Evolutionary conservation across 768 basidiomycete species (phyloP), one percentile per base, ranked within the genome.

Genomic region (Lyophyllum decastes): DNA sequence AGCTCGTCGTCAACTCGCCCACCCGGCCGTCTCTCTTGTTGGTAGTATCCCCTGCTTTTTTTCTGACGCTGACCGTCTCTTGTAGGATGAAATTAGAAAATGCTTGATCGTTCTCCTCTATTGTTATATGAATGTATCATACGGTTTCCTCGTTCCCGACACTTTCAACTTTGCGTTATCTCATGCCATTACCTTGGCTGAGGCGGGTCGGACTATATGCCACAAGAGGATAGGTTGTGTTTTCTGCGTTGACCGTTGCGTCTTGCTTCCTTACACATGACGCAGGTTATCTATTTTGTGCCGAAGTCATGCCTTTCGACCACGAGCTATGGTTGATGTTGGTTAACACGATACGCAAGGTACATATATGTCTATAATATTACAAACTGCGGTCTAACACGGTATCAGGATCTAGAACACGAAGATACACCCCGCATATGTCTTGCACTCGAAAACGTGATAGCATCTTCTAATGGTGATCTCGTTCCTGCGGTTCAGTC

Each of bases 301-400:
- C 79, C 52, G 85, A 89, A 66, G 70, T 90, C 21, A 91, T 94
- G 85, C 82, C 84, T 38, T 64, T 74, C 8, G 70, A 79, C 35
- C 85, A 92, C 65, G 90, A 92, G 58, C 75, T 93, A 30, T 82
- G 85, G 50, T 75, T 95, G 22, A 92, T 95, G 88, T 79, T 94
- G 21, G 86, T 94, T 57, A 95, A 95, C 63, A 93, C 92, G 4
- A 68, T 93, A 33, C 85, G 91, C 60, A 94, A 94, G 81, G 92
- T 86, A 64, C 7, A 4, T 6, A 33, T n/a, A 14, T 10, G 2
- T 14, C 17, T 38, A 49, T 52, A 44, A 7, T 22, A 35, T 7
- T 26, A 8, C n/a, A 47, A 52, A 10, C 34, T 17, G 30, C 21
- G 41, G 10, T 48, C 27, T 59, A 58, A 51, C 51, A 19, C 16